Conservation (phyloP, 495 filamentous ascomycete genomes). For the Penicillium lividum region DNA sequence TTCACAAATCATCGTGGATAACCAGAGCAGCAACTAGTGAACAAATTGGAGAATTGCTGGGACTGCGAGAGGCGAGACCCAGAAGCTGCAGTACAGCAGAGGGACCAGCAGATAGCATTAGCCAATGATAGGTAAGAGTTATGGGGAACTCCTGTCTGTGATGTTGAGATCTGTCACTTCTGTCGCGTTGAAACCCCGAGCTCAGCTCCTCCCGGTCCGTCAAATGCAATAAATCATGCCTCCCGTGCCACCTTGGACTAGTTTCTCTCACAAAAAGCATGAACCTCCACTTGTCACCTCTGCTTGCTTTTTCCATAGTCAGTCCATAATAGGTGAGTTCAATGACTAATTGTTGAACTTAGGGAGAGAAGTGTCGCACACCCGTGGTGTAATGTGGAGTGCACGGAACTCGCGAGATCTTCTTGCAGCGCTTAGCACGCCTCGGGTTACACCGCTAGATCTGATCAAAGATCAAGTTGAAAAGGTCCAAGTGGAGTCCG, state of each 20-base stretch:
- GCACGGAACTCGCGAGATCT: constrained; percentile 16
- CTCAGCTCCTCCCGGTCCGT: constrained; percentile 25
- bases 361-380: background rate
- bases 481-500: background rate
- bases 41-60: background rate
- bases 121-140: constrained; percentile 22
- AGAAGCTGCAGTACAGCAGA: constrained; percentile 19
- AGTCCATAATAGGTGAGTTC: background rate
- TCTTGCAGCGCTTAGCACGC: constrained; percentile 16
- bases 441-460: constrained; percentile 35
- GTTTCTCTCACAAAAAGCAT: no score
- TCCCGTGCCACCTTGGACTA: constrained; percentile 19
- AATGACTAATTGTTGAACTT: background rate
- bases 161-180: constrained; percentile 34
- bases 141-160: constrained; percentile 10
- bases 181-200: constrained; percentile 13
- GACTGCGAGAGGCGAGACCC: constrained; percentile 21
- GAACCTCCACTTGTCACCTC: constrained; percentile 10
- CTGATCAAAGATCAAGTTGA: constrained; percentile 12
- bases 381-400: background rate
- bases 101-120: constrained; percentile 9
- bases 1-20: constrained; percentile 1
- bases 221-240: constrained; percentile 25
- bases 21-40: background rate
- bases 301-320: constrained; percentile 16